Evolutionary conservation across 176 grass and related monocot genomes (phyloP).

Genomic region (Cenchrus americanus): DNA sequence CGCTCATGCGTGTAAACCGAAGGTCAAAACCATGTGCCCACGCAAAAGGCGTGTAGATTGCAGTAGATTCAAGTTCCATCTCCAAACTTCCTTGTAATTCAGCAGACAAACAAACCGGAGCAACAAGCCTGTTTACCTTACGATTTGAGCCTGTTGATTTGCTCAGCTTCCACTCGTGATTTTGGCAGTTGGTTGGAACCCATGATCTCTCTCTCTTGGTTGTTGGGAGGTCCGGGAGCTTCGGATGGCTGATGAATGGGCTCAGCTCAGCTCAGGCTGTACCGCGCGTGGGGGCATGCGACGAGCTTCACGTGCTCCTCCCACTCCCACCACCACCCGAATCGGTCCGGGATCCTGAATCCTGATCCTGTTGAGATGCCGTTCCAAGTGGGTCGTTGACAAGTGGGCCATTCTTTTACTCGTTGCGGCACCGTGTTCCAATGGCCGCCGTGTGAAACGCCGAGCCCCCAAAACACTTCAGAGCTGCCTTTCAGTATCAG

Average conservation of each 20-base stretch:
- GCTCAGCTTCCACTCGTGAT: not conserved
- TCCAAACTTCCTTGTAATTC: not conserved
- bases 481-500: not conserved
- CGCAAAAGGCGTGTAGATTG: not conserved
- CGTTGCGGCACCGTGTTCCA: not conserved
- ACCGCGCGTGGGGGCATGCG: slow-evolving; percentile 26
- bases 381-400: not conserved
- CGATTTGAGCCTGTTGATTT: not conserved
- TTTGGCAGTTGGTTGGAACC: not conserved
- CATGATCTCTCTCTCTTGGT: not conserved
- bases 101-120: not conserved
- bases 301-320: slow-evolving; percentile 39
- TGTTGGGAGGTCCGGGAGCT: slow-evolving; percentile 12
- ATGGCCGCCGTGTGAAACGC: not conserved
- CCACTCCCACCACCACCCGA: not conserved
- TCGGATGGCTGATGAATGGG: not conserved
- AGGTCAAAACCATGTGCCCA: not conserved
- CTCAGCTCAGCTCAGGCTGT: not conserved
- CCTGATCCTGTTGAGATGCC: slow-evolving; percentile 22
- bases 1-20: not conserved
- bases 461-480: not conserved
- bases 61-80: not conserved
- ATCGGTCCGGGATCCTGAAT: not conserved
- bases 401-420: slow-evolving; percentile 29
- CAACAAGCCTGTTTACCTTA: not conserved